Evolutionary conservation across 108 stramenopile species (phyloP), one percentile per base, ranked within the genome.

Genomic region (Parietichytrium sp.): DNA sequence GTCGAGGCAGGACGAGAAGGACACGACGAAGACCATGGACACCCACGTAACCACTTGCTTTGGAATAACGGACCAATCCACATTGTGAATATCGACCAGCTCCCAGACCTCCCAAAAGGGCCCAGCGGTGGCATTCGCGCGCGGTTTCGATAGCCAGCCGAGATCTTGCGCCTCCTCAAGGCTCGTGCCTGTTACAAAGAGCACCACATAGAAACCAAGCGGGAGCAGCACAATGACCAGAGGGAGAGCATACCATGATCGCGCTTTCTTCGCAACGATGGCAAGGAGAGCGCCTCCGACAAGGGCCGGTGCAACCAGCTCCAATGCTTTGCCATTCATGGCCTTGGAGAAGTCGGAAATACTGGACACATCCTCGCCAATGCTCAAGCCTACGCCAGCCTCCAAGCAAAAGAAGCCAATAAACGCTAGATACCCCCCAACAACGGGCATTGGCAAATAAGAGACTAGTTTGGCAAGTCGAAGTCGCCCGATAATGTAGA

Each of bases 391-490:
- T 12, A 98, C 50, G 1, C 95, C 96, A 12, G 96, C 93, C 78
- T 96, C 87, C 15, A 95, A 93, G 81, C 96, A 96, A 79, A 98
- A 98, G 78, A 92, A 95, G 3, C 98, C 98, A 87, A 98, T 98
- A 83, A 87, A 98, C 7, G 97, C 98, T 55, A 98, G 83, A 87
- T 98, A 98, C 42, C 98, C 98, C 8, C 96, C 96, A n/a, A 98
- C 88, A 16, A 97, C 98, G 30, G 92, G 92, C 51, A 94, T 93
- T 0, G 98, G 98, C 25, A 98, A 85, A 82, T 95, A 82, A 52
- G 93, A 93, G 23, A 96, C 95, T 55, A 93, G 90, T 20, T 89
- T 87, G n/a, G 98, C 96, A 79, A 98, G 83, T 52, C 83, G 80
- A 33, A 93, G 85, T 82, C 83, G 87, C 10, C 96, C 96, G 80